Evolutionary conservation across 768 basidiomycete genomes (phyloP).

Genomic region (Suillus placidus): DNA sequence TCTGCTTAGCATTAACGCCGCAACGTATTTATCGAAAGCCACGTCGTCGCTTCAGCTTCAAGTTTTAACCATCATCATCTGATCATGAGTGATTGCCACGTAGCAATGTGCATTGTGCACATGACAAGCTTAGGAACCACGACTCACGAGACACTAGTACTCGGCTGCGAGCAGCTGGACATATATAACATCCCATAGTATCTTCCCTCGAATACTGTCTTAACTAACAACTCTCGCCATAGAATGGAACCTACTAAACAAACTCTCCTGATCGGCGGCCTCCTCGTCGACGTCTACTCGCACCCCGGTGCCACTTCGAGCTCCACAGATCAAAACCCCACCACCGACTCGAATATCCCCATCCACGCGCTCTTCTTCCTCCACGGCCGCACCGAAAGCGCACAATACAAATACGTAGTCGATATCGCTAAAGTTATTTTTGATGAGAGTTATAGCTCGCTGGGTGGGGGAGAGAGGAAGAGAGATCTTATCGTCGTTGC

Average conservation of each 20-base stretch:
- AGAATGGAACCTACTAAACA: neutral
- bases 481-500: slow-evolving; percentile 32
- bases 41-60: too few relatives aligned
- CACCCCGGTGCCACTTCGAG: slow-evolving; percentile 14
- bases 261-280: slow-evolving; percentile 28
- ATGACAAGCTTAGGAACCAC: too few relatives aligned
- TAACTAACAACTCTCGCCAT: too few relatives aligned
- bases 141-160: too few relatives aligned
- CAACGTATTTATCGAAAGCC: too few relatives aligned
- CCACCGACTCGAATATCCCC: slow-evolving; percentile 9
- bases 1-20: too few relatives aligned
- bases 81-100: too few relatives aligned
- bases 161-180: too few relatives aligned
- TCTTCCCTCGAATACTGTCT: too few relatives aligned
- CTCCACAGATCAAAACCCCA: neutral
- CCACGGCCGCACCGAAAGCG: slow-evolving; percentile 27
- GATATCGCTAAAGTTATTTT: slow-evolving; percentile 25
- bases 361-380: slow-evolving; percentile 31
- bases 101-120: too few relatives aligned
- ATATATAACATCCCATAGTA: too few relatives aligned
- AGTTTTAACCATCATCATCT: too few relatives aligned
- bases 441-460: slow-evolving; percentile 17
- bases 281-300: slow-evolving; percentile 27
- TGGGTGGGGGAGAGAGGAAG: slow-evolving; percentile 15
- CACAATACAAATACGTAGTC: slow-evolving; percentile 13